Base-by-base conservation (phyloP, 139 green algal species). In the Coelastrella sp. region DNA sequence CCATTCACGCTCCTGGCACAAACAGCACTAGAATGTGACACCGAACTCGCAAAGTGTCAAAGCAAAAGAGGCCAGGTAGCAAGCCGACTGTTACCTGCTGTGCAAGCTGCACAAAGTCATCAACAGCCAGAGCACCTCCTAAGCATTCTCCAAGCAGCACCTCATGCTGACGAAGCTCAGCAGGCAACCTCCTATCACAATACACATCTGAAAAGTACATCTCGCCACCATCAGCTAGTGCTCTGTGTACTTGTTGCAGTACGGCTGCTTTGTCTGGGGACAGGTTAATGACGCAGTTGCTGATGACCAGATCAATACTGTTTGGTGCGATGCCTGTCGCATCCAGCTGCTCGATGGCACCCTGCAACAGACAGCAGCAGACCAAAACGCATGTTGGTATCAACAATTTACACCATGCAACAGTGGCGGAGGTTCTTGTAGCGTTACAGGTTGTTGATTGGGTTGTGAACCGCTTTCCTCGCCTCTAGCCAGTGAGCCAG, bases 131-230 rank as follows among this genome's bases (percentile, higher is more conserved):
- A 2, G 98, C 97, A 0, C 98, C 98, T 7, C 96, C 96, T 10
- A 99, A 93, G 94, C 98, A 99, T 93, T 99, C 98, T 3, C 97
- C 97, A 80, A 97, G 94, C 14, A 98, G 87, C 56, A 98, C 93
- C 93, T 98, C 73, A 57, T 90, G 90, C 2, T 0, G 5, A 2
- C 75, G 87, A 1, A 94, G 92, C 20, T 93, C 86, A 17, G 91
- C 73, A 3, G 97, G 96, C 74, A 99, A 91, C 5, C 96, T 90
- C 2, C 98, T 83, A 90, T 99, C 96, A 81, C 93, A 96, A 92
- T 99, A 99, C 4, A 99, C 97, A 91, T 99, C 98, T 73, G 93
- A 97, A 93, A 99, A 99, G 91, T 98, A 98, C 91, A 99, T 96
- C 92, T 99, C 98, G 23, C 98, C 98, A 17, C 98, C 98, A 0